Base-by-base conservation (phyloP, 2,329 filamentous ascomycete genomes). In the Nigrograna mackinnonii region DNA sequence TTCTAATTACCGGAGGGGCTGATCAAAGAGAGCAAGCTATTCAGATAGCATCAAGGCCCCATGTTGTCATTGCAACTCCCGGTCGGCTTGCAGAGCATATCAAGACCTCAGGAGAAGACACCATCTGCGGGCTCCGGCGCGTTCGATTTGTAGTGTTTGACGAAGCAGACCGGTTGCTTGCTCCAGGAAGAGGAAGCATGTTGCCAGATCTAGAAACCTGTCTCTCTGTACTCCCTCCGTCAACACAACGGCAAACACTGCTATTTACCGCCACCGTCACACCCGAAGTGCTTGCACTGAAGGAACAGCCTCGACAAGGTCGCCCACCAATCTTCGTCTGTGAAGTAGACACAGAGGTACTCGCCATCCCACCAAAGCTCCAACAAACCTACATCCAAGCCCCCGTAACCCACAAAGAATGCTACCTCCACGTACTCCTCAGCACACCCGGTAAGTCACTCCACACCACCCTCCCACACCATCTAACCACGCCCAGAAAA, bases 241-340 rank as follows among this genome's bases (percentile, higher is more conserved):
- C 89, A 4, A 72, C 79, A 1, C 78, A 89, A 60, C 82, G 94
- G n/a, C 91, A 99, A 68, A 99, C 92, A 0, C 82, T 95, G 13
- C 81, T 99, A 3, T 99, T 99, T 73, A 99, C 94, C 6, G 94
- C 94, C 13, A 99, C 94, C 2, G 85, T 99, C 32, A 97, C 94
- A 0, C 84, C 89, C 3, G 92, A 97, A 73, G 91, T 99, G 4
- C 83, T 89, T 37, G 89, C 89, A 2, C 73, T 97, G 45, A 94
- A 95, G 68, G 81, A 87, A 44, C 82, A 89, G 73, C 85, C 89
- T 6, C 78, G 83, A 32, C 78, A 83, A 2, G 83, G 83, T 39
- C 86, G 88, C 48, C 83, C 82, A 38, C 86, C 89, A 1, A 84
- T 95, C 26, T 96, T 92, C 68, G 82, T 97, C 34, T 95, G 89